phyloP scores from a whole-genome alignment of 768 basidiomycete species.

The Hericium rajendrae region DNA sequence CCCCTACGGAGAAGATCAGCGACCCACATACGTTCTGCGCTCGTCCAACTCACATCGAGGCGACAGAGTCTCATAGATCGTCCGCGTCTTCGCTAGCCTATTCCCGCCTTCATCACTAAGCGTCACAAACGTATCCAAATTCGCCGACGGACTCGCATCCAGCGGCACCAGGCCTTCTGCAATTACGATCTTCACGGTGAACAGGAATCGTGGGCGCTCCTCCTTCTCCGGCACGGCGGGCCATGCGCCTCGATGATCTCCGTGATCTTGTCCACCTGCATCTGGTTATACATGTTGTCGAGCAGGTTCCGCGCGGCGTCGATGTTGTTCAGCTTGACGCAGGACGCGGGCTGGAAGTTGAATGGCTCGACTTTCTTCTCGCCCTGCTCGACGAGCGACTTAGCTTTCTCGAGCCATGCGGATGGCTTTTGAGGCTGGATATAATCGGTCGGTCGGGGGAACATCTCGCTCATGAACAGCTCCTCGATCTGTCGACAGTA shows the following conservation, averaged over 20 bases:
- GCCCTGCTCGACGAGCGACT: slow-evolving; percentile 64
- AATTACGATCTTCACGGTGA: slow-evolving; percentile 87
- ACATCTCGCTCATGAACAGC: slow-evolving; percentile 94
- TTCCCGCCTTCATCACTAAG: slow-evolving; percentile 88
- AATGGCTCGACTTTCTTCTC: slow-evolving; percentile 94
- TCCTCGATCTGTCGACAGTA: slow-evolving; percentile 84
- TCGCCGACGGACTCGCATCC: slow-evolving; percentile 70
- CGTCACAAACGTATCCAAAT: slow-evolving; percentile 86
- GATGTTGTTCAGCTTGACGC: slow-evolving; percentile 96
- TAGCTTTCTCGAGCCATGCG: slow-evolving; percentile 82
- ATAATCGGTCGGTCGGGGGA: slow-evolving; percentile 70
- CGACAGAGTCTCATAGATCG: slow-evolving; percentile 82
- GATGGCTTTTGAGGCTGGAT: slow-evolving; percentile 79
- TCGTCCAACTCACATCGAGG: slow-evolving; percentile 68
- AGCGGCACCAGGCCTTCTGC: slow-evolving; percentile 80
- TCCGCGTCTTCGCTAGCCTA: slow-evolving; percentile 88
- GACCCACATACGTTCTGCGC: not conserved
- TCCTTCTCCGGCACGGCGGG: slow-evolving; percentile 70
- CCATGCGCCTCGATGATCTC: slow-evolving; percentile 45
- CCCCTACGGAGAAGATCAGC: slow-evolving; percentile 50
- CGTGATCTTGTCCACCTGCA: slow-evolving; percentile 81
- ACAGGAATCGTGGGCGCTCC: slow-evolving; percentile 65
- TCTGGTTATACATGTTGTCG: slow-evolving; percentile 89
- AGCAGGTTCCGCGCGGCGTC: slow-evolving; percentile 84
- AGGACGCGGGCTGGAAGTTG: slow-evolving; percentile 88